phyloP scores from a whole-genome alignment of 2,329 filamentous ascomycete species.

The Xylaria sp. region DNA sequence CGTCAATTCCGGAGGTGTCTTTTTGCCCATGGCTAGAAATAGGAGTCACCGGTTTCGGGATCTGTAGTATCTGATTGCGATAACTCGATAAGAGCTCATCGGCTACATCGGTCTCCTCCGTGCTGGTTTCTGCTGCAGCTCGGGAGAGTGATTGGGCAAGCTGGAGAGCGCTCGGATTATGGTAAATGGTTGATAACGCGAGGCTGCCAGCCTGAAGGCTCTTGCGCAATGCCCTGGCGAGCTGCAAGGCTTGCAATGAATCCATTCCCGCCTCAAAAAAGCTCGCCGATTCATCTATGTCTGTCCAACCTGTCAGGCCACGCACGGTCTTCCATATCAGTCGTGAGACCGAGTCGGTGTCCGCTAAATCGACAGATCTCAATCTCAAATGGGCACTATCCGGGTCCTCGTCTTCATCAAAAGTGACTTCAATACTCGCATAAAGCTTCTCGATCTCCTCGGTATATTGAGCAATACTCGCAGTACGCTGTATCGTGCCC shows the following conservation, averaged over 20 bases:
- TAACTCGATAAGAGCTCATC: conserved; percentile 36
- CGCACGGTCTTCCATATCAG: conserved; percentile 4
- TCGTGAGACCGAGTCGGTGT: not conserved
- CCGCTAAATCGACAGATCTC: not conserved
- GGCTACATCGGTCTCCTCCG: conserved; percentile 31
- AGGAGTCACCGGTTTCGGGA: conserved; percentile 6
- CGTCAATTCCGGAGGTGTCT: conserved; percentile 12
- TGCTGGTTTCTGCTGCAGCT: not conserved
- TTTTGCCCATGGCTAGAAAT: not conserved
- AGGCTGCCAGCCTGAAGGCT: conserved; percentile 9
- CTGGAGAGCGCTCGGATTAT: conserved; percentile 32
- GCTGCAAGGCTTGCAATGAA: conserved; percentile 33
- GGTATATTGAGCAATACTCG: conserved; percentile 39
- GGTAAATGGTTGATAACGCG: conserved; percentile 33
- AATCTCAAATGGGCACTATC: not conserved
- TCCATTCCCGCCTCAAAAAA: conserved; percentile 38
- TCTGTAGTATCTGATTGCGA: conserved; percentile 11
- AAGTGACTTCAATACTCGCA: conserved; percentile 7
- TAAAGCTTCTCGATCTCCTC: conserved; percentile 43
- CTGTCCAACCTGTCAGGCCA: not conserved
- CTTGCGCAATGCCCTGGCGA: conserved; percentile 30
- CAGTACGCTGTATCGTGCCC: conserved; percentile 40
- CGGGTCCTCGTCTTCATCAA: not conserved
- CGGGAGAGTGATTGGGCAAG: conserved; percentile 33
- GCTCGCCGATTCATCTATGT: conserved; percentile 20